These are phyloP conservation scores for Pseudogymnoascus verrucosus DNA, from an alignment of 2,329 filamentous ascomycete genomes.

Conservation along the genomic window DNA sequence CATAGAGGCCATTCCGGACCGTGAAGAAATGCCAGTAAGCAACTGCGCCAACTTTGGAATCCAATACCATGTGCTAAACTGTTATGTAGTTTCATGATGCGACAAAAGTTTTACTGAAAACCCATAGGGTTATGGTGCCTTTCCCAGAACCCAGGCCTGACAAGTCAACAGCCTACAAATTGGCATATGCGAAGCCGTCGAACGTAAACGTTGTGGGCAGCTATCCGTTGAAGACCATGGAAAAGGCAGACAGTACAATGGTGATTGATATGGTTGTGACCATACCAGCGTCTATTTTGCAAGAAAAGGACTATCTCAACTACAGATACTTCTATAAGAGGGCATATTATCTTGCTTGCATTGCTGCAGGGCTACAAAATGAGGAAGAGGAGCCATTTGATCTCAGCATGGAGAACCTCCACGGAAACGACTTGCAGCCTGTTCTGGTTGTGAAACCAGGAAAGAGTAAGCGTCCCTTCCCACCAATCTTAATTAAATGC, in stretches of 20 bases:
- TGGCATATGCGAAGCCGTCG: conserved; percentile 67
- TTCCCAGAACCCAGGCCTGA: conserved; percentile 75
- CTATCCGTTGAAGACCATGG: conserved; percentile 68
- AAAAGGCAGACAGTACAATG: conserved; percentile 50
- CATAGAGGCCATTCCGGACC: conserved; percentile 48
- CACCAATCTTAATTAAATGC: background rate
- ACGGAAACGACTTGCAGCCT: conserved; percentile 71
- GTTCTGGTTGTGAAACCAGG: conserved; percentile 43
- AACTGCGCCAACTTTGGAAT: background rate
- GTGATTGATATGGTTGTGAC: conserved; percentile 77
- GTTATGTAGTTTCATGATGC: conserved; percentile 57
- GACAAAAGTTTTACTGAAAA: conserved; percentile 56
- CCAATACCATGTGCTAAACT: conserved; percentile 4
- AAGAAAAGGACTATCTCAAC: conserved; percentile 91
- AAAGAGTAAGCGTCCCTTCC: background rate
- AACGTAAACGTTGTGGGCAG: conserved; percentile 85
- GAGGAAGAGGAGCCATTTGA: conserved; percentile 46
- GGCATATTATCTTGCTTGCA: conserved; percentile 80
- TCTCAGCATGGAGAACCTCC: conserved; percentile 55
- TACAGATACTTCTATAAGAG: conserved; percentile 92
- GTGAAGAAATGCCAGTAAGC: conserved; percentile 37
- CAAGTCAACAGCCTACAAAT: conserved; percentile 70
- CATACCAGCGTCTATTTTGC: conserved; percentile 73
- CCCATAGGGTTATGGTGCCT: conserved; percentile 63
- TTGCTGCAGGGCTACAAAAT: conserved; percentile 62